Evolutionary conservation across 2,329 filamentous ascomycete genomes (phyloP), one percentile per base, ranked within the genome.

Genomic region (Venturiaceae sp.): DNA sequence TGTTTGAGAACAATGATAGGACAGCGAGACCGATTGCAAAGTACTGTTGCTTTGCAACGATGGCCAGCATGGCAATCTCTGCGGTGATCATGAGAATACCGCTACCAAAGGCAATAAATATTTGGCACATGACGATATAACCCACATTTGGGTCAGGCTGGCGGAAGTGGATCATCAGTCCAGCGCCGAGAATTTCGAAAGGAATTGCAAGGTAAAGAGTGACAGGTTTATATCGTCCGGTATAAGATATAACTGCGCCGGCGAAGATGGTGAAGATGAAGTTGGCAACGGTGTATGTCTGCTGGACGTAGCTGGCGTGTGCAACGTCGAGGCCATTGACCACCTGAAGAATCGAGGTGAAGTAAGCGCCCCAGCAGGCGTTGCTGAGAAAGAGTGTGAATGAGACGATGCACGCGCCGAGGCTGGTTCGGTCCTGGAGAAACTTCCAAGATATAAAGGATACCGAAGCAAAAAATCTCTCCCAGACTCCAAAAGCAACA

Each of bases 371-470:
- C 73, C 72, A 75, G 64, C 65, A 66, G 61, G 62, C 66, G 57
- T 64, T 69, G 1, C 61, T 55, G 32, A 69, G 56, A 33, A 63
- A 64, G 23, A 64, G 63, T 26, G 68, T 66, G n/a, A 73, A 72
- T 33, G 77, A 73, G 1, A 82, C 67, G 5, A 79, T 58, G 60
- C 76, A 82, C 2, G 80, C 77, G 3, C 80, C 79, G 3, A 80
- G 61, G 16, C 81, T 74, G 2, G 79, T 81, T 14, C 74, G 72
- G 37, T 78, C 70, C 58, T 68, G 72, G 57, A 82, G 72, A 26
- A 80, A 68, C 14, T 74, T 64, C 71, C 71, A 80, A 0, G 74
- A 71, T 1, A 77, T 60, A 63, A 77, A 74, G 3, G 68, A 68
- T 3, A 70, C 66, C 0, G 68, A 72, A 0, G 74, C 72, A 21